Evolutionary conservation across 768 basidiomycete genomes (phyloP), one percentile per base, ranked within the genome.

Genomic region (Daedalea quercina): DNA sequence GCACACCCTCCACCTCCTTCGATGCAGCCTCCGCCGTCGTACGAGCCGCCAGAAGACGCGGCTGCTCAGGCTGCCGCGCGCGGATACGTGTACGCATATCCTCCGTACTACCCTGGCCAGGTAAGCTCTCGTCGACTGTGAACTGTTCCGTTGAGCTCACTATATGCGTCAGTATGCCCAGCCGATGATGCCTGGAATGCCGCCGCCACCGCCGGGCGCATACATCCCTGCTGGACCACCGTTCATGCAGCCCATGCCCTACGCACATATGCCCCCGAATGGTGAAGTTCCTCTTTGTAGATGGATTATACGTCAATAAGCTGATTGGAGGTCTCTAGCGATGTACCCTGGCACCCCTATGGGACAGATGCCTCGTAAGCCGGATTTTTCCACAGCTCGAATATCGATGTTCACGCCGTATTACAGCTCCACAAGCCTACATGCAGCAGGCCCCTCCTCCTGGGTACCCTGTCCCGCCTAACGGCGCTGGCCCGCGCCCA

Each of bases 111-210:
- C 63, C 81, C 84, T 28, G 82, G 83, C 56, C 89, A 90, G 66
- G 89, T 89, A 44, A n/a, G n/a, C n/a, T 47, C 77, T 73, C 11
- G 37, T n/a, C 19, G 12, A 25, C 9, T 6, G n/a, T 23, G 44
- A 41, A 31, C 28, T 31, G 37, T 35, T 22, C 34, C 40, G 40
- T 35, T 48, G 45, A 44, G 28, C n/a, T n/a, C n/a, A n/a, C n/a
- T n/a, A 31, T 22, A 43, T 31, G 51, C 46, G 20, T 57, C 34
- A 53, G 52, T 49, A 47, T 47, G 51, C 53, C 31, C 64, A 87
- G 81, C 88, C 79, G 51, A 90, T 91, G 80, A 90, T 90, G 85
- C 84, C 83, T 50, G 87, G 87, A 46, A 89, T 90, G 84, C 76
- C 77, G 9, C 87, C 89, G 25, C 85, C 85, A 47, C 88, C 88